These are phyloP conservation scores for Beauveria sp. DNA, from an alignment of 2,329 filamentous ascomycete species.

Conservation along the genomic window DNA sequence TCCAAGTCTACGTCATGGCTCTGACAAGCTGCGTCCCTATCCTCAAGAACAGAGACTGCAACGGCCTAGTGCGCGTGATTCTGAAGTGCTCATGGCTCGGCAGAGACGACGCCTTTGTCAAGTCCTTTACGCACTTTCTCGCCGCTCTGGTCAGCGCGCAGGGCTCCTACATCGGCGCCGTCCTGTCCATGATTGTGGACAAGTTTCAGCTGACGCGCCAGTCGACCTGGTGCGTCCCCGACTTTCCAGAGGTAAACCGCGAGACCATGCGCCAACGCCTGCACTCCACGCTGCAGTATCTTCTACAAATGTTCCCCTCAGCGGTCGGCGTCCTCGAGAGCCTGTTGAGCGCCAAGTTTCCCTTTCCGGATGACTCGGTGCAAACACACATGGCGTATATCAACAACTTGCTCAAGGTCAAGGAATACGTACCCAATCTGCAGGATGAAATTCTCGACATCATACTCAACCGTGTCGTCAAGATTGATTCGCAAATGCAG, in stretches of 20 bases:
- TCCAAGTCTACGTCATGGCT: slow-evolving; percentile 55
- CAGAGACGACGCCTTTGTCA: slow-evolving; percentile 56
- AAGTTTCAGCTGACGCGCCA: slow-evolving; percentile 56
- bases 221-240: slow-evolving; percentile 39
- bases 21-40: slow-evolving; percentile 54
- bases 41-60: slow-evolving; percentile 50
- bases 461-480: slow-evolving; percentile 79
- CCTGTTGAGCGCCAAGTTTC: slow-evolving; percentile 62
- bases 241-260: slow-evolving; percentile 52
- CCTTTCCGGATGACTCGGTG: slow-evolving; percentile 67
- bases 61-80: slow-evolving; percentile 49
- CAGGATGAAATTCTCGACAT: slow-evolving; percentile 74
- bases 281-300: slow-evolving; percentile 66
- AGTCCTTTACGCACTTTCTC: slow-evolving; percentile 60
- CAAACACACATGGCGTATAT: slow-evolving; percentile 77
- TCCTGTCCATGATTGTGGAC: slow-evolving; percentile 73
- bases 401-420: slow-evolving; percentile 70
- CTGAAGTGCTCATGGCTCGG: slow-evolving; percentile 59
- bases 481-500: slow-evolving; percentile 93
- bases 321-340: slow-evolving; percentile 62
- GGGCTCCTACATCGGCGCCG: slow-evolving; percentile 64
- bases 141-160: slow-evolving; percentile 74
- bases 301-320: slow-evolving; percentile 76
- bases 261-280: slow-evolving; percentile 63
- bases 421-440: slow-evolving; percentile 69